These are phyloP conservation scores for Epichloe coenophiala DNA, from an alignment of 2,329 filamentous ascomycete genomes.

Conservation along the genomic window DNA sequence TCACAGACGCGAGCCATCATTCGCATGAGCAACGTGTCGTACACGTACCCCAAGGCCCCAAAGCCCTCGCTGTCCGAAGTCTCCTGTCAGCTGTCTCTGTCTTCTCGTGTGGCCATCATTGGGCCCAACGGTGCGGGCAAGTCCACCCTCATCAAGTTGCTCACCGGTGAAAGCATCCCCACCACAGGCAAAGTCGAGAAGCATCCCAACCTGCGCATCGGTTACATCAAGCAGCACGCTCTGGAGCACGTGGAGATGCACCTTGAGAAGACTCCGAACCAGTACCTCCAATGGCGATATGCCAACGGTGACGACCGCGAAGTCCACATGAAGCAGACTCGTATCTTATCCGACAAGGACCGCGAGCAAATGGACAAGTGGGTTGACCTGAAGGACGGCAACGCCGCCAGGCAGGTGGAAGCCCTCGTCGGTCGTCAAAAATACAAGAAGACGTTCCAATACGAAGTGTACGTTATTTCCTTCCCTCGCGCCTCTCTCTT, in stretches of 20 bases:
- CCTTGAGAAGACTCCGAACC: slow-evolving; percentile 95
- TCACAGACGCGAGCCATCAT: slow-evolving; percentile 88
- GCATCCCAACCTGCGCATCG: slow-evolving; percentile 95
- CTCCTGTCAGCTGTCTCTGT: slow-evolving; percentile 75
- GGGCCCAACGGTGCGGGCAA: slow-evolving; percentile 97
- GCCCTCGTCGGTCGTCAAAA: slow-evolving; percentile 91
- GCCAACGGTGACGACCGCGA: slow-evolving; percentile 94
- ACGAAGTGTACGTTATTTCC: slow-evolving; percentile 58
- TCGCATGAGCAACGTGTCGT: slow-evolving; percentile 83
- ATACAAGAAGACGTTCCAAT: slow-evolving; percentile 98
- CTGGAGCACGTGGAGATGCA: slow-evolving; percentile 99
- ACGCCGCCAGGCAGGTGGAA: slow-evolving; percentile 65
- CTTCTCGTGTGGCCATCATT: slow-evolving; percentile 89
- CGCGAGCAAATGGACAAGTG: slow-evolving; percentile 83
- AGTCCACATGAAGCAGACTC: slow-evolving; percentile 94
- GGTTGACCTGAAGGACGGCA: slow-evolving; percentile 74
- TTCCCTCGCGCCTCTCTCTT: not conserved
- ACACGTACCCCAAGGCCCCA: slow-evolving; percentile 77
- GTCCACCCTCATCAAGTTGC: slow-evolving; percentile 92
- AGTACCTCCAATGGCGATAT: slow-evolving; percentile 98
- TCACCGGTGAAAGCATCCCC: slow-evolving; percentile 84
- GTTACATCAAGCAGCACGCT: slow-evolving; percentile 98
- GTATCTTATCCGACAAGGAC: slow-evolving; percentile 74
- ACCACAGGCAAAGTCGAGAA: slow-evolving; percentile 83
- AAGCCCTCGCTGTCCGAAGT: slow-evolving; percentile 85